phyloP scores from a whole-genome alignment of 768 basidiomycete species.

The Suillus subluteus region DNA sequence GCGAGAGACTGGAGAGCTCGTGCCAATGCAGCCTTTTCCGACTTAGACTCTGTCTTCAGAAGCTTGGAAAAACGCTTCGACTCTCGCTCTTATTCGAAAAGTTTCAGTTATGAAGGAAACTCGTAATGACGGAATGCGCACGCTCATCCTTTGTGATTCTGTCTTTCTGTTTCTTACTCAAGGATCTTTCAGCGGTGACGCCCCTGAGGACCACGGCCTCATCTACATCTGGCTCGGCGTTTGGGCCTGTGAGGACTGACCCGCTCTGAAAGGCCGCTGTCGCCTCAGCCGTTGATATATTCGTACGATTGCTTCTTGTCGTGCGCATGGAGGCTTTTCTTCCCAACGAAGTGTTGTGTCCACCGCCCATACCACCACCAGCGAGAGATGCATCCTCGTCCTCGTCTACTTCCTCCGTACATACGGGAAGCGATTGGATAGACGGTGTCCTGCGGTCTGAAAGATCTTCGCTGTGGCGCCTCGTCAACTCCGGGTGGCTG shows the following conservation, averaged over 20 bases:
- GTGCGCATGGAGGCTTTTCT: constrained; percentile 30
- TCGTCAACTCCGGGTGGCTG: background rate
- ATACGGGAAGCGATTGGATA: constrained; percentile 28
- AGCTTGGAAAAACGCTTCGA: constrained; percentile 67
- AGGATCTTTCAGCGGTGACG: constrained; percentile 48
- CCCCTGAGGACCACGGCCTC: constrained; percentile 44
- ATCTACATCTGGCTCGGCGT: constrained; percentile 45
- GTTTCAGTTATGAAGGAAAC: constrained; percentile 4
- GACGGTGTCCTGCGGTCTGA: constrained; percentile 19
- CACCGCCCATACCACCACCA: background rate
- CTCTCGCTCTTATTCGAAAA: constrained; percentile 52
- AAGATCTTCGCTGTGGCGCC: background rate
- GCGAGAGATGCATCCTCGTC: constrained; percentile 12
- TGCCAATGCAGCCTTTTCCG: constrained; percentile 64
- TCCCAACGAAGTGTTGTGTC: constrained; percentile 6
- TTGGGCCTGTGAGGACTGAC: constrained; percentile 56
- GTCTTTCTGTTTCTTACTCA: constrained; percentile 54
- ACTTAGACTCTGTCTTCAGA: constrained; percentile 68
- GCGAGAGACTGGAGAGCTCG: constrained; percentile 67
- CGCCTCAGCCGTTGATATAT: constrained; percentile 11
- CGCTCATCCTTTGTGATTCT: constrained; percentile 58
- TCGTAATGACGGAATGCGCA: constrained; percentile 30
- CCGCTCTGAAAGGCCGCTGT: constrained; percentile 53
- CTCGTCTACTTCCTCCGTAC: constrained; percentile 13
- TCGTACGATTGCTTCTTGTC: constrained; percentile 22